phyloP scores from a whole-genome alignment of 805 yeast species.

The Yarrowia porcina region DNA sequence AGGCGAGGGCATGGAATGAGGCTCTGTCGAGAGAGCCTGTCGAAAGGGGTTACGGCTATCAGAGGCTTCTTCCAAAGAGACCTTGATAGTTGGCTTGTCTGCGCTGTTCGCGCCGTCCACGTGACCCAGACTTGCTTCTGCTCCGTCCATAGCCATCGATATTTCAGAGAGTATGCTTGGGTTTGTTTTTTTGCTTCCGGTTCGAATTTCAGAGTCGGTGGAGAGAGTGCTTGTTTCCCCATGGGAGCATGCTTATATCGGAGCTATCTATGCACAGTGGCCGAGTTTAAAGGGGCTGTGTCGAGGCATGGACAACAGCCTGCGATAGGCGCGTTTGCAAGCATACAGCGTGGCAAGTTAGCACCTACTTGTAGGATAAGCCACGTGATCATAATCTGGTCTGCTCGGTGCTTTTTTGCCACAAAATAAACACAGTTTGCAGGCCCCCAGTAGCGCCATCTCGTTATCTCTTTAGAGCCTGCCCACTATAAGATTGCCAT shows the following conservation, averaged over 20 bases:
- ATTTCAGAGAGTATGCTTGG: not conserved
- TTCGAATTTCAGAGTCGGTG: not conserved
- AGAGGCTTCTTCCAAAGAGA: not conserved
- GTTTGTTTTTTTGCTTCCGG: not conserved
- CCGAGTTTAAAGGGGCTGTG: slow-evolving; percentile 19
- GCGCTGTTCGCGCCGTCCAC: too few relatives aligned
- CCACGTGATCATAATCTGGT: not conserved
- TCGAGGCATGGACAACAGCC: not conserved
- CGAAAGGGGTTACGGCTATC: not conserved
- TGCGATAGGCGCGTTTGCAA: not conserved
- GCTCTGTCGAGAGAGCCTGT: not conserved
- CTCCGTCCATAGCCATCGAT: not conserved
- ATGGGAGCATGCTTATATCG: slow-evolving; percentile 4
- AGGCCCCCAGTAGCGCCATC: not conserved
- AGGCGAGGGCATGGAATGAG: not conserved
- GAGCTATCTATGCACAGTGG: slow-evolving; percentile 9
- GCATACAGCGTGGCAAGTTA: not conserved
- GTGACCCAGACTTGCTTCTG: not conserved
- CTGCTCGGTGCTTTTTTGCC: not conserved
- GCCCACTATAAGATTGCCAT: not conserved
- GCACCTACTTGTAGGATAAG: not conserved
- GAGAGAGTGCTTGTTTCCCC: not conserved
- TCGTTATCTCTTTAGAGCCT: too few relatives aligned
- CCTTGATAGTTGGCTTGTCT: not conserved
- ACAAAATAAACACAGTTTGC: not conserved